These are phyloP conservation scores for Emericellopsis cladophorae DNA, from an alignment of 2,329 filamentous ascomycete species.

Conservation along the genomic window DNA sequence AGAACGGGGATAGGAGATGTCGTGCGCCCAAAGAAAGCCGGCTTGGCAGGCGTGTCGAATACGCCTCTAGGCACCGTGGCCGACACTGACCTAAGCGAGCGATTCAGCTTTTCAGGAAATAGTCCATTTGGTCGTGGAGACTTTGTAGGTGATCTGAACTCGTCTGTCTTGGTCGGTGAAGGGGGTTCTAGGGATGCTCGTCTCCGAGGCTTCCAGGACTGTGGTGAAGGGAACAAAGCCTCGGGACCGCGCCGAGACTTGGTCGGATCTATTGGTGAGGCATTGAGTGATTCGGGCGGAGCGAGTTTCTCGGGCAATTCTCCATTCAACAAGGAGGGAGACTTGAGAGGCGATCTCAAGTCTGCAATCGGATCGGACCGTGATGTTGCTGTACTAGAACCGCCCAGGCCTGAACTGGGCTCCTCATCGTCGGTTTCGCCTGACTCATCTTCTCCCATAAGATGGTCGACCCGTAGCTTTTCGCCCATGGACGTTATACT, in stretches of 20 bases:
- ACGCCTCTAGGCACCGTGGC: slow-evolving; percentile 14
- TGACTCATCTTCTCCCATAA: background rate
- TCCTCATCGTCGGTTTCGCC: no score
- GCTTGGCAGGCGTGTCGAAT: slow-evolving; percentile 20
- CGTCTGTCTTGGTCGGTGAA: slow-evolving; percentile 14
- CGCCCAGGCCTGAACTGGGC: background rate
- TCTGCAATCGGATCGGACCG: background rate
- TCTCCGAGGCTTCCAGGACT: slow-evolving; percentile 14
- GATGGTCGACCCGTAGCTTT: slow-evolving; percentile 10
- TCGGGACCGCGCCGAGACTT: slow-evolving; percentile 1
- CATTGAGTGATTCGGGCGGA: slow-evolving; percentile 1
- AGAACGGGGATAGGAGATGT: no score
- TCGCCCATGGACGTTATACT: slow-evolving; percentile 36
- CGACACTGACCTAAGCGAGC: slow-evolving; percentile 15
- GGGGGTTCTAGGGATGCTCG: slow-evolving; percentile 17
- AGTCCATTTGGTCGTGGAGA: slow-evolving; percentile 15
- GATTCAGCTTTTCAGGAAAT: slow-evolving; percentile 20
- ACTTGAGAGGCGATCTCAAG: background rate
- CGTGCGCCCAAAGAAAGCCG: slow-evolving; percentile 22
- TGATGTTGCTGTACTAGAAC: background rate
- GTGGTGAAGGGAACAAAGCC: slow-evolving; percentile 1
- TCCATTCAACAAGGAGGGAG: slow-evolving; percentile 1
- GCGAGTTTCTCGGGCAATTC: slow-evolving; percentile 1
- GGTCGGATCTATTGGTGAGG: slow-evolving; percentile 2
- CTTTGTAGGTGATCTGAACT: slow-evolving; percentile 14